Conservation (phyloP, 331 rosid genomes). For the Spiraea crenata region DNA sequence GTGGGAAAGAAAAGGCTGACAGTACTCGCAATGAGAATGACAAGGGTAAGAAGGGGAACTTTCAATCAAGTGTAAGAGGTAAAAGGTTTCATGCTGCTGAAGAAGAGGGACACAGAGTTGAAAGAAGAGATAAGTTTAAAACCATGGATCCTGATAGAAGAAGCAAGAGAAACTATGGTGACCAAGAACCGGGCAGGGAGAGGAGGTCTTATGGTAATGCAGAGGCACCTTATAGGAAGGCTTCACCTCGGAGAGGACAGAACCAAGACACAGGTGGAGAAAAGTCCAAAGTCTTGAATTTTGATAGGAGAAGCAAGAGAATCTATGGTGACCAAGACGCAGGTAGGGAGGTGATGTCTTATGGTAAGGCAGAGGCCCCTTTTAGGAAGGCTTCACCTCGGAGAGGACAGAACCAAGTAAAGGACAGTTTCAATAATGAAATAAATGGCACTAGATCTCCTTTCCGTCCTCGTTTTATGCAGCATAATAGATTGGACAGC, state of each 20-base stretch:
- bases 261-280: conserved; percentile 6
- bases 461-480: conserved; percentile 27
- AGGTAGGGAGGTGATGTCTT: conserved; percentile 15
- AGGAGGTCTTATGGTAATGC: conserved; percentile 5
- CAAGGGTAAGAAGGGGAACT: conserved; percentile 21
- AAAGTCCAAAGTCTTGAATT: conserved; percentile 11
- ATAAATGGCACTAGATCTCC: conserved; percentile 18
- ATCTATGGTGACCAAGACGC: conserved; percentile 28
- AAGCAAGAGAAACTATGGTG: conserved; percentile 35
- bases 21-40: conserved; percentile 10
- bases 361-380: conserved; percentile 12
- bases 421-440: conserved; percentile 16
- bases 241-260: conserved; percentile 15
- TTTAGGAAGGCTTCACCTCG: conserved; percentile 18
- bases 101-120: conserved; percentile 9
- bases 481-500: conserved; percentile 35
- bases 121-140: conserved; percentile 8
- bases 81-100: not conserved
- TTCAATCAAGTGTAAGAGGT: conserved; percentile 10
- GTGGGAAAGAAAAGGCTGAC: conserved; percentile 10
- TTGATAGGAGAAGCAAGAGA: conserved; percentile 25
- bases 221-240: conserved; percentile 20
- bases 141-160: conserved; percentile 3
- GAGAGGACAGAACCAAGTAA: conserved; percentile 18
- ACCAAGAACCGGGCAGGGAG: conserved; percentile 22